A percentile compares a stretch with the other conserved stretches of the same genome.
phyloP scores from a whole-genome alignment of 163 green algal genomes.

The Scenedesmus sp. region DNA sequence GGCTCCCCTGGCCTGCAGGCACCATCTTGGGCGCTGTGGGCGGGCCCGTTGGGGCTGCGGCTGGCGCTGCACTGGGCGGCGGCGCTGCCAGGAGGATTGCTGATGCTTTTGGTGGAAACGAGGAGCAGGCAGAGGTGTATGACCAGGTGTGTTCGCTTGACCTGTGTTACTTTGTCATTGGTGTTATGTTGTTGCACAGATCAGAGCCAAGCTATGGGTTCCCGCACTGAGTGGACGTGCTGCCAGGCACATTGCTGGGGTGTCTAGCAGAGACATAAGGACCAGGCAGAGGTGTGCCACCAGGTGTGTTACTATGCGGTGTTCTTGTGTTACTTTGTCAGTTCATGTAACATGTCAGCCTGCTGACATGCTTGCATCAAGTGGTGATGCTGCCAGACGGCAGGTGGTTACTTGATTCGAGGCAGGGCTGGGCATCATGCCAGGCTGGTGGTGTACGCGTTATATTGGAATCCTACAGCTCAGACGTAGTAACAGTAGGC shows the following conservation, averaged over 20 bases:
- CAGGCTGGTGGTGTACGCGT: no score
- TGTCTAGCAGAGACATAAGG: background rate
- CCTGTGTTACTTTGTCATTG: background rate
- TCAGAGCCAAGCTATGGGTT: no score
- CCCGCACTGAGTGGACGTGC: no score
- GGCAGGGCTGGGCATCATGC: no score
- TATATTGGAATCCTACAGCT: no score
- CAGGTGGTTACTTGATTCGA: no score
- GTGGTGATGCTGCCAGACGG: no score
- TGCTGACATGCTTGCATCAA: background rate
- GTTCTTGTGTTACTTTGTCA: no score
- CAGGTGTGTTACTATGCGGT: constrained; percentile 26
- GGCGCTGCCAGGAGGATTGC: background rate
- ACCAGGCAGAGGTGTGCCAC: constrained; percentile 4
- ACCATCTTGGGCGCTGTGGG: background rate
- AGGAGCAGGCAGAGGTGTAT: constrained; percentile 23
- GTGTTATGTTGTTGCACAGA: background rate
- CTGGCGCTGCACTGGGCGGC: constrained; percentile 9
- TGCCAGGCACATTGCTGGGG: background rate
- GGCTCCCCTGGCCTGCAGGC: background rate
- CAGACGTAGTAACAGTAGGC: no score
- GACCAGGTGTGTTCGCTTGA: constrained; percentile 21
- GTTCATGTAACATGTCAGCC: no score
- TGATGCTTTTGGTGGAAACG: background rate
- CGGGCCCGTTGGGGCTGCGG: constrained; percentile 28